phyloP scores from a whole-genome alignment of 176 grass and related monocot genomes.

The Sorghum bicolor region DNA sequence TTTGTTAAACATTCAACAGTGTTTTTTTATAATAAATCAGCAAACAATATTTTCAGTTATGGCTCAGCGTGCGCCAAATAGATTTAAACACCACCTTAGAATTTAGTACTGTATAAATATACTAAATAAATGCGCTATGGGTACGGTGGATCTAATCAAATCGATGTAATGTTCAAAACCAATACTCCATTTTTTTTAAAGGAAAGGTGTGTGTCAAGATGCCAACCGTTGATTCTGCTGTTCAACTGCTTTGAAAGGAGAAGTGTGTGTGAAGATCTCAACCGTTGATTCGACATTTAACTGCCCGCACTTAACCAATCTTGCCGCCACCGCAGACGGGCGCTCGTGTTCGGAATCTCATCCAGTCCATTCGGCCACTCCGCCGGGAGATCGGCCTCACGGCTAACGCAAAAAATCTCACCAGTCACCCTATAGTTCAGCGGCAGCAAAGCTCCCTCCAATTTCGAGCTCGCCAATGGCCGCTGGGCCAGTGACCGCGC shows the following conservation, averaged over 20 bases:
- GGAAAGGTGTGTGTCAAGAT: too few species aligned
- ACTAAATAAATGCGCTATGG: not conserved
- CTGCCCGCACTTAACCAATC: not conserved
- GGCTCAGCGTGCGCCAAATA: too few species aligned
- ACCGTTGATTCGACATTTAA: not conserved
- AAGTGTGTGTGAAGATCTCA: not conserved
- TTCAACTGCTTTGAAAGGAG: not conserved
- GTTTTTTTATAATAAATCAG: too few species aligned
- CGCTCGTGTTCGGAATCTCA: not conserved
- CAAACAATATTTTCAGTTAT: too few species aligned
- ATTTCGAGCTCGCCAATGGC: slow-evolving; percentile 29
- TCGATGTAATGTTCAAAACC: too few species aligned
- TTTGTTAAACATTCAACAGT: too few species aligned
- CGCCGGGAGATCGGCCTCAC: not conserved
- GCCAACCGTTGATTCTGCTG: not conserved
- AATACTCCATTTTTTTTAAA: too few species aligned
- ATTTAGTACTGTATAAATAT: too few species aligned
- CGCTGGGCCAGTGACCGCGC: slow-evolving; percentile 25
- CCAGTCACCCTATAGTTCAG: not conserved
- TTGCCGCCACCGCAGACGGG: not conserved
- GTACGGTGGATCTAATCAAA: not conserved
- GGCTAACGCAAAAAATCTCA: not conserved
- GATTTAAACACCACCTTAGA: too few species aligned
- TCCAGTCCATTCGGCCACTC: slow-evolving; percentile 3
- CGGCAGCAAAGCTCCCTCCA: not conserved